A percentile compares a stretch with the other conserved stretches of the same genome.
Conservation (phyloP, 225 moss, liverwort and hornwort genomes). For the Pleurozium schreberi region DNA sequence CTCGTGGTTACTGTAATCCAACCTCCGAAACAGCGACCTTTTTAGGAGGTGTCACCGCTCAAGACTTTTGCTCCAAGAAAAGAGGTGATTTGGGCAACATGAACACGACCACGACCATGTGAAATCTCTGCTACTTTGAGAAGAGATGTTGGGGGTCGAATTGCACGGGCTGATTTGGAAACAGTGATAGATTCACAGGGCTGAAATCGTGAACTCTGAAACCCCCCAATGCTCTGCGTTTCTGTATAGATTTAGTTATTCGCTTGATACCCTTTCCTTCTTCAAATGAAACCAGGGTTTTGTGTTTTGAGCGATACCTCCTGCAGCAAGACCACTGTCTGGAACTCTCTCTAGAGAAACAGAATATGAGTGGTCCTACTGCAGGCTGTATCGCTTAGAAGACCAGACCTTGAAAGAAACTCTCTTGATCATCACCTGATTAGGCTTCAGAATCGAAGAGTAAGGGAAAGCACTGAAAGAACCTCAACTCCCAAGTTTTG, state of each 20-base stretch:
- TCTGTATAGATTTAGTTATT: neutral
- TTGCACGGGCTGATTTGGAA: neutral
- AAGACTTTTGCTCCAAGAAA: neutral
- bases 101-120: neutral
- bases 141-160: no score
- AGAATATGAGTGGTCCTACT: neutral
- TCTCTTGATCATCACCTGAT: neutral
- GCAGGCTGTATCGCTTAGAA: neutral
- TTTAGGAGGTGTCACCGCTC: neutral
- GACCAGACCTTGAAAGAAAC: neutral
- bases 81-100: neutral
- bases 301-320: no score
- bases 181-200: no score
- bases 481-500: neutral
- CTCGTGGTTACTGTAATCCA: constrained; percentile 23
- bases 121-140: no score
- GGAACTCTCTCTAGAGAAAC: no score
- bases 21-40: constrained; percentile 11
- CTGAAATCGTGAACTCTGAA: neutral
- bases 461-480: neutral
- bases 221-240: neutral
- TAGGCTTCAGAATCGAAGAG: neutral
- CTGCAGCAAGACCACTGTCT: neutral
- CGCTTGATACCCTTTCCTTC: neutral
- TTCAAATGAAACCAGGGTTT: neutral